phyloP scores from a whole-genome alignment of 176 grass and related monocot species.

The Dendrocalamus sinicus region DNA sequence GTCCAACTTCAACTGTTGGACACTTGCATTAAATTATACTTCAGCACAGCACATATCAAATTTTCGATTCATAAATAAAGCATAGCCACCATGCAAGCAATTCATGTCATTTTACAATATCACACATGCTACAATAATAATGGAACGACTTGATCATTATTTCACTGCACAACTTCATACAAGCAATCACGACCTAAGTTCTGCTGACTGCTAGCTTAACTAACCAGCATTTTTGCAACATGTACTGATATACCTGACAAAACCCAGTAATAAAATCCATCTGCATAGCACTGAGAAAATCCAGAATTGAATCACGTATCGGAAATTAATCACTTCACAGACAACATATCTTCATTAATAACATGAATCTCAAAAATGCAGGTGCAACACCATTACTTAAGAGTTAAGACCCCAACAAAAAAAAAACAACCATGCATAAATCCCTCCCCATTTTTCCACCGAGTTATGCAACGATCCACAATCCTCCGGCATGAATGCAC shows the following conservation, averaged over 20 bases:
- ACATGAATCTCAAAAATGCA: neutral
- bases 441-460: neutral
- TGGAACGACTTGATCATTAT: neutral
- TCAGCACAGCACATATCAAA: neutral
- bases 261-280: neutral
- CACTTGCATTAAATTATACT: neutral
- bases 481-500: neutral
- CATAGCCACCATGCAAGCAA: neutral
- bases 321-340: neutral
- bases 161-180: neutral
- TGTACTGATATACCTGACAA: neutral
- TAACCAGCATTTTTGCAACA: neutral
- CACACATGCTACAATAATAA: neutral
- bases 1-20: neutral
- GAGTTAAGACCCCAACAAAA: neutral
- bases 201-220: neutral
- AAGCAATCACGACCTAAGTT: conserved; percentile 3
- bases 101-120: neutral
- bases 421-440: neutral
- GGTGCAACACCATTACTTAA: neutral
- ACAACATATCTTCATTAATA: neutral
- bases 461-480: neutral
- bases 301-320: neutral
- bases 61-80: neutral
- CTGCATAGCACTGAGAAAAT: neutral